Evolutionary conservation across 164 flowering plant species (phyloP), one percentile per base, ranked within the genome.

Genomic region (Saururus chinensis): DNA sequence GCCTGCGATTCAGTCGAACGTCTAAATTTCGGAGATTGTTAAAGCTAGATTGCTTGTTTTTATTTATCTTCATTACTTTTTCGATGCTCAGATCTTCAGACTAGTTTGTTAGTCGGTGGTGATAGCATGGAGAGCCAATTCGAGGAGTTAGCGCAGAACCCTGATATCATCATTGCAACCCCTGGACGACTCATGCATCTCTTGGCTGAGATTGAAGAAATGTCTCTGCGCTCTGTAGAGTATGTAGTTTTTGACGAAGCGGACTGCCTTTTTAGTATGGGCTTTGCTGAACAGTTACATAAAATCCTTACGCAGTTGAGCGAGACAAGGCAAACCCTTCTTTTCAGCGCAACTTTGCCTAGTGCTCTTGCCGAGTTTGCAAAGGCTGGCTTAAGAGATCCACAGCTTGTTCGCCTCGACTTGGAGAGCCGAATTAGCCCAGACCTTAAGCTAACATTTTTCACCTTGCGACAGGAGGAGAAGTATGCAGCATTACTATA

Each of bases 131-230:
- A 90, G 69, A 82, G 70, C 49, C 99, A 93, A 67, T 93, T 93
- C 72, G 99, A 90, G 74, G 99, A 93, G 61, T 72, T 93, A 61
- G 85, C 97, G 1, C 89, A 84, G 67, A 87, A 71, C 63, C 99
- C 99, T 37, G 99, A 93, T 74, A 76, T 86, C 57, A 87, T 93
- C n/a, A 93, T 93, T 72, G 99, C 99, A 19, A 93, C 99, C 59
- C 99, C 97, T 52, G 99, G 97, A 61, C 84, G 99, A 58, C 96
- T 93, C 30, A 87, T 93, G 96, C 99, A 93, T 68, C 99, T 84
- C 79, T 77, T 93, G 76, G 67, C 83, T 56, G 99, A 93, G 80
- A 79, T 93, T 54, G 97, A 93, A n/a, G 96, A 85, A 63, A 85
- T 93, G 97, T 80, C 97, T 4, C 76, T 93, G 68, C 80, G 86